Base-by-base conservation (phyloP, 345 rosid genomes). In the Murraya koenigii region DNA sequence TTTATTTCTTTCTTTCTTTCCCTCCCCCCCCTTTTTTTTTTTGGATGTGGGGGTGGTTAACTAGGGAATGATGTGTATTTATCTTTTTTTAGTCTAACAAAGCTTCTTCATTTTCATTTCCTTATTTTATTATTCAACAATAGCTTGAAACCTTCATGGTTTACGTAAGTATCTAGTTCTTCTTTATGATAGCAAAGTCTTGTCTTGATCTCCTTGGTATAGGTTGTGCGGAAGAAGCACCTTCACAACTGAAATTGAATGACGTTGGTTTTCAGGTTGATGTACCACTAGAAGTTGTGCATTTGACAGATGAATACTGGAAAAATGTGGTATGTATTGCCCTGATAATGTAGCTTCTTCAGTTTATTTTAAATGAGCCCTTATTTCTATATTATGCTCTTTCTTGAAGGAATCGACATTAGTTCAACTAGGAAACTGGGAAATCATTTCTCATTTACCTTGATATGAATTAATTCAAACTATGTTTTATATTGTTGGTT, bases 241-340 rank as follows among this genome's bases (percentile, higher is more conserved):
- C 35, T 58, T 69, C 35, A n/a, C 56, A 32, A 38, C 38, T 75
- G 75, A 67, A 66, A 63, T 72, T 61, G 61, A 47, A 56, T 75
- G 64, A 32, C 20, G 26, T 32, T 38, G 62, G 68, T 76, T 77
- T 82, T 60, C 89, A 95, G 99, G 93, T 93, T 81, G 83, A 87
- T 76, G 89, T 95, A 28, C 96, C 98, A 39, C 82, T 95, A 61
- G 92, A 95, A 86, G 88, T 93, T 81, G 98, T 93, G 82, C 99
- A 93, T 89, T 83, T 95, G 85, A 93, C 96, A 6, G 96, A 92
- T 81, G 98, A 93, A 68, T 95, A 93, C 77, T 95, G 99, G 98
- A 85, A 90, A 38, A 92, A 90, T 78, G 99, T 95, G 92, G 99
- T 95, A 84, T 47, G 87, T 78, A 33, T 55, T 76, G 41, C 20